Conservation (phyloP, 306 rosid genomes). For the Arachis hypogaea region DNA sequence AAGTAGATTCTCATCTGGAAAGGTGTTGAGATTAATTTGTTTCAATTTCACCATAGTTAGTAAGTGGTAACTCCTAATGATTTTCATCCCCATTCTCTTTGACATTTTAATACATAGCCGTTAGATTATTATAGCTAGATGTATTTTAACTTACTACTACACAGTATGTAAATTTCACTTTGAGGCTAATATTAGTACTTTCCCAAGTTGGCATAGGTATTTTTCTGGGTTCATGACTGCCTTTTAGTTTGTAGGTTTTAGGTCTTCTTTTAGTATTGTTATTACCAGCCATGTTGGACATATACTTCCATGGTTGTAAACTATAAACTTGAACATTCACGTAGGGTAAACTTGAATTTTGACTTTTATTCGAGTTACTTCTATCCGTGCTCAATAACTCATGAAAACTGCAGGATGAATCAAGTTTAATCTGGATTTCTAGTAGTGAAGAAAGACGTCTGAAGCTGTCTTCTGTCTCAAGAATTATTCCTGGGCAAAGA, state of each 20-base stretch:
- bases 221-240: background rate
- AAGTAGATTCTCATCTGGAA: background rate
- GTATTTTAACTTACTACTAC: background rate
- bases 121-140: constrained; percentile 10
- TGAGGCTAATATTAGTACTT: background rate
- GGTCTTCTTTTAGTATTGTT: background rate
- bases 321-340: constrained; percentile 15
- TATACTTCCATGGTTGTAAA: constrained; percentile 13
- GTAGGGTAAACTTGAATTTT: constrained; percentile 7
- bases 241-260: background rate
- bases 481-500: constrained; percentile 96
- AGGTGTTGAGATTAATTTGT: background rate
- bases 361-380: constrained; percentile 31
- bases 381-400: constrained; percentile 20
- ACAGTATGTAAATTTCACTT: constrained; percentile 1
- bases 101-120: background rate
- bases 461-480: constrained; percentile 85
- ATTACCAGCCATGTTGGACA: background rate
- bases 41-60: constrained; percentile 5
- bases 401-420: constrained; percentile 69
- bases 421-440: constrained; percentile 88
- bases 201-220: constrained; percentile 1
- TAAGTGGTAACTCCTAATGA: background rate
- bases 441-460: constrained; percentile 77
- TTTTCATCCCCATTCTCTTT: constrained; percentile 2